Evolutionary conservation across 768 basidiomycete genomes (phyloP).

Genomic region (Termitomyces sp.): DNA sequence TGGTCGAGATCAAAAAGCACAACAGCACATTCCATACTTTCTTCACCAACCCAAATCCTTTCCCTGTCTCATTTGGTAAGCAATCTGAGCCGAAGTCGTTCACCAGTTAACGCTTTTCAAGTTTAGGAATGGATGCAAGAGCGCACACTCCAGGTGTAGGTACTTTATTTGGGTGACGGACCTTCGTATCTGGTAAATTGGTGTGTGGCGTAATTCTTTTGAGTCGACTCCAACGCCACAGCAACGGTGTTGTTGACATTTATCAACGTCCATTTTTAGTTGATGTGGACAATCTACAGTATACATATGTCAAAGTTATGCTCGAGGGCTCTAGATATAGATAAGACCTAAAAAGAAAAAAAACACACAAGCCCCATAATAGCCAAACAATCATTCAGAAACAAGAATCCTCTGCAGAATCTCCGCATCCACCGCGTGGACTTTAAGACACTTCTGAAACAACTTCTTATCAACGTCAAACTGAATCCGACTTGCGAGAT

Average conservation of each 20-base stretch:
- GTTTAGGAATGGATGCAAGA: not conserved
- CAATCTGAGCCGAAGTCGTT: not conserved
- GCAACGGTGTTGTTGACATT: not conserved
- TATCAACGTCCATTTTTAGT: not conserved
- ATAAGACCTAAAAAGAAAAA: slow-evolving; percentile 15
- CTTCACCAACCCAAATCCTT: not conserved
- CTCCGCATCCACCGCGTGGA: slow-evolving; percentile 59
- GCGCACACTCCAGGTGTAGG: not conserved
- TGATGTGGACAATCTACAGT: not conserved
- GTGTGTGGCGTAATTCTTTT: not conserved
- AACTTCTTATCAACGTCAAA: slow-evolving; percentile 70
- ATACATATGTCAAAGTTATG: slow-evolving; percentile 11
- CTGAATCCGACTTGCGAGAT: slow-evolving; percentile 69
- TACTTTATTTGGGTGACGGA: too few relatives aligned
- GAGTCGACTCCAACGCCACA: not conserved
- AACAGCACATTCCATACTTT: not conserved
- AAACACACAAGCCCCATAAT: slow-evolving; percentile 7
- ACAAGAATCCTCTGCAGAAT: slow-evolving; percentile 44
- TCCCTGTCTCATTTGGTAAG: not conserved
- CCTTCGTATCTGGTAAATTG: not conserved
- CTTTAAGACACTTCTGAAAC: slow-evolving; percentile 68
- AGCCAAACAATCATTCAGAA: slow-evolving; percentile 16
- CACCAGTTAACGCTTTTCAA: not conserved
- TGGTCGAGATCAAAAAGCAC: not conserved
- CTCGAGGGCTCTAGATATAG: slow-evolving; percentile 13